These are phyloP conservation scores for Puccinia novopanici DNA, from an alignment of 1,284 basidiomycete genomes.

Conservation along the genomic window DNA sequence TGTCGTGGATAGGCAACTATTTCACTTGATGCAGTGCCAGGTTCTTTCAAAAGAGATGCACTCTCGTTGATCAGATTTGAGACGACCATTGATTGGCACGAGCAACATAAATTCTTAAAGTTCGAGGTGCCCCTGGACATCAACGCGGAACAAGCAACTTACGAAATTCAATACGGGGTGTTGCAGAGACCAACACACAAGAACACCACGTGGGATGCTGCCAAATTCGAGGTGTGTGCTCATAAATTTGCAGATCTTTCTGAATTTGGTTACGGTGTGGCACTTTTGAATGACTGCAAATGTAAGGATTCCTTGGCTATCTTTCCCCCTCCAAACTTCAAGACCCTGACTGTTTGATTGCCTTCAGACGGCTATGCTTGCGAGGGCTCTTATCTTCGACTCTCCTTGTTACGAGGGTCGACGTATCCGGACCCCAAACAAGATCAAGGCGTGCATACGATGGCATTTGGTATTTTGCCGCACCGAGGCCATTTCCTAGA, in stretches of 20 bases:
- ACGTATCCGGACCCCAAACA: conserved; percentile 90
- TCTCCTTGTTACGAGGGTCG: conserved; percentile 83
- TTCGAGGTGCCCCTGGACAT: conserved; percentile 88
- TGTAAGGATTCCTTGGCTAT: conserved; percentile 51
- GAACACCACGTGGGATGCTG: conserved; percentile 80
- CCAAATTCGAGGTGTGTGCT: conserved; percentile 75
- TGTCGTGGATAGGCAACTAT: conserved; percentile 62
- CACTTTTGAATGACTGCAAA: conserved; percentile 89
- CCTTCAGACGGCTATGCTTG: conserved; percentile 54
- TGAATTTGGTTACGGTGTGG: conserved; percentile 90
- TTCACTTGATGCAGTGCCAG: conserved; percentile 76
- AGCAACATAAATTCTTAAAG: conserved; percentile 68
- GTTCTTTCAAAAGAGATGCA: conserved; percentile 69
- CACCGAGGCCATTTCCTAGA: conserved; percentile 82
- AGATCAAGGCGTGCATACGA: conserved; percentile 73
- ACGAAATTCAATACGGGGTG: conserved; percentile 90
- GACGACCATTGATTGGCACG: conserved; percentile 84
- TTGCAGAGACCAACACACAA: conserved; percentile 88
- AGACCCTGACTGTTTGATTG: not conserved
- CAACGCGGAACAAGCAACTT: conserved; percentile 77
- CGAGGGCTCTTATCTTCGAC: conserved; percentile 67
- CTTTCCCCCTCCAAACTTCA: not conserved
- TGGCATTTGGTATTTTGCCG: conserved; percentile 85
- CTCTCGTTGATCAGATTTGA: conserved; percentile 79
- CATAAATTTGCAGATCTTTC: conserved; percentile 78